Percentiles rank a stretch among this genome's conserved stretches.
phyloP scores from a whole-genome alignment of 768 basidiomycete species.

The Pulveroboletus ravenelii region DNA sequence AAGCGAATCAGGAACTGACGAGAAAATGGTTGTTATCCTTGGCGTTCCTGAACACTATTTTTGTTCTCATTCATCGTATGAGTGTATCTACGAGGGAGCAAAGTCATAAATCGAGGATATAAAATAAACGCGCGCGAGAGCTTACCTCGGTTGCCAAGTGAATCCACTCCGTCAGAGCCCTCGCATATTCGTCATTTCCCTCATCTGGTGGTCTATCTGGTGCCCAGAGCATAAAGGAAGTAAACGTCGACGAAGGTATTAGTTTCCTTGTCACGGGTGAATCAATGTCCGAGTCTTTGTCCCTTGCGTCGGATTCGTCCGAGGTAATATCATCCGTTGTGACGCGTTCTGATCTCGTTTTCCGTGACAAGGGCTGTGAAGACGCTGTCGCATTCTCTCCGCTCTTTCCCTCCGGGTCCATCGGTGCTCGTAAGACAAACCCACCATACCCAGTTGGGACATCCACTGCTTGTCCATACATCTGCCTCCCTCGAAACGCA shows the following conservation, averaged over 20 bases:
- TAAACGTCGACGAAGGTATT: constrained; percentile 51
- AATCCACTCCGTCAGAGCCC: constrained; percentile 70
- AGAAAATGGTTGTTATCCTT: neutral
- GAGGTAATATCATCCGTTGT: constrained; percentile 25
- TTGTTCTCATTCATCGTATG: constrained; percentile 17
- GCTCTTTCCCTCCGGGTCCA: constrained; percentile 12
- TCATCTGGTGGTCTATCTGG: constrained; percentile 69
- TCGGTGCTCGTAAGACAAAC: constrained; percentile 45
- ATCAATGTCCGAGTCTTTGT: constrained; percentile 4
- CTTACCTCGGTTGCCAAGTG: constrained; percentile 57
- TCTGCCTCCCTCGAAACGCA: constrained; percentile 69
- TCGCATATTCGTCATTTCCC: constrained; percentile 65
- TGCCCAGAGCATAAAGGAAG: constrained; percentile 70
- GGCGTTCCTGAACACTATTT: neutral
- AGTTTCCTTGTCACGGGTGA: constrained; percentile 32
- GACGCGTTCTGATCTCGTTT: constrained; percentile 19
- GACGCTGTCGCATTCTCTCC: constrained; percentile 7
- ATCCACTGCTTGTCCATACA: constrained; percentile 60
- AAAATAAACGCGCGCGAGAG: neutral
- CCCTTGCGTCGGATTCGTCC: constrained; percentile 22
- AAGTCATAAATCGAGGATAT: neutral
- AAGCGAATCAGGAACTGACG: neutral
- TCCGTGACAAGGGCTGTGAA: constrained; percentile 2
- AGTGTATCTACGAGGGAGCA: constrained; percentile 20
- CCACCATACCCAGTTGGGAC: constrained; percentile 68